These are phyloP conservation scores for Phytopythium mirpurense DNA, from an alignment of 352 stramenopile species.

Conservation along the genomic window DNA sequence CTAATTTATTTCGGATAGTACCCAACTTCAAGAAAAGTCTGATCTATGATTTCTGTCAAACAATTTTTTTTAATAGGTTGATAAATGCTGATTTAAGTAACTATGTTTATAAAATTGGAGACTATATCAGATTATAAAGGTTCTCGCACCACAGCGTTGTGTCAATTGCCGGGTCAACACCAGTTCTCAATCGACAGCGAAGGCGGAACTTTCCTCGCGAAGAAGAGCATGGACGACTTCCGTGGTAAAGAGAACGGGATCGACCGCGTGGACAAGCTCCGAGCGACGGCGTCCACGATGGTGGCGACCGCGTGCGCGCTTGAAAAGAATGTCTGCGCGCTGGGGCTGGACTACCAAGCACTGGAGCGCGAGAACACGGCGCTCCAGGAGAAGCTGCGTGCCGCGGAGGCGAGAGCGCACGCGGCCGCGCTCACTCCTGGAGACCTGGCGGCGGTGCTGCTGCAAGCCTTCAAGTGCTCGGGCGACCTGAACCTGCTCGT, in stretches of 20 bases:
- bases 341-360: neutral
- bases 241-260: too few species aligned
- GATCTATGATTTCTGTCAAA: too few species aligned
- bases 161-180: too few species aligned
- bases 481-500: conserved; percentile 3
- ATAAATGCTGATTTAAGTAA: too few species aligned
- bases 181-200: neutral
- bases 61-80: too few species aligned
- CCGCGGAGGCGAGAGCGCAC: neutral
- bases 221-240: too few species aligned
- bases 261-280: too few species aligned
- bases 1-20: neutral
- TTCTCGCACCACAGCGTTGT: too few species aligned
- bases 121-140: too few species aligned
- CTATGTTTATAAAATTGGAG: too few species aligned
- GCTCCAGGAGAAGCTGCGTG: neutral
- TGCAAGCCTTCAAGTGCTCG: conserved; percentile 1
- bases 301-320: neutral
- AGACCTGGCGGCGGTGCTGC: neutral
- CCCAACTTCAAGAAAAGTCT: neutral
- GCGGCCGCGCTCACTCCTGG: neutral
- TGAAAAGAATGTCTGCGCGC: too few species aligned
- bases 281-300: neutral
- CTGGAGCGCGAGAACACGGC: neutral
- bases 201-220: too few species aligned